phyloP scores from a whole-genome alignment of 2,329 filamentous ascomycete species.

The Aureobasidium sp. region DNA sequence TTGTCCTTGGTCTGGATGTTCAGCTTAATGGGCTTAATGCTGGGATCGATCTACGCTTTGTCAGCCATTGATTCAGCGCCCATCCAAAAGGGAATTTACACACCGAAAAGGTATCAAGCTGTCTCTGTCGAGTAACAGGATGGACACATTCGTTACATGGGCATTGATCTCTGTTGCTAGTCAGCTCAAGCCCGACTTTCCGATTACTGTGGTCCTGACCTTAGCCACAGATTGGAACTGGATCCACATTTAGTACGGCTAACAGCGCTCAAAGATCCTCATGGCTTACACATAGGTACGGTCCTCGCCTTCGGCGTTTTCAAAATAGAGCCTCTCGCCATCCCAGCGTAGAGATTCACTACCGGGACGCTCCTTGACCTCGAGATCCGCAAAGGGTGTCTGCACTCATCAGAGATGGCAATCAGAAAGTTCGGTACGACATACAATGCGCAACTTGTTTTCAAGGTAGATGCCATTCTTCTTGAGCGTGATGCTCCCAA shows the following conservation, averaged over 20 bases:
- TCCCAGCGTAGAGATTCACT: conserved; percentile 13
- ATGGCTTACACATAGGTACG: conserved; percentile 3
- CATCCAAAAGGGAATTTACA: no score
- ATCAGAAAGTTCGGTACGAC: background rate
- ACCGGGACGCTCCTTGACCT: background rate
- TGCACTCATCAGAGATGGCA: background rate
- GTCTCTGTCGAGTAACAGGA: conserved; percentile 16
- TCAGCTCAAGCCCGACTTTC: background rate
- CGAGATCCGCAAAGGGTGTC: conserved; percentile 5
- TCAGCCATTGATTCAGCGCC: background rate
- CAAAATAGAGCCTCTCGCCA: conserved; percentile 5
- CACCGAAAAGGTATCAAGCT: conserved; percentile 15
- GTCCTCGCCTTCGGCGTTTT: background rate
- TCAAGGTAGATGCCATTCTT: background rate
- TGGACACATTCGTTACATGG: conserved; percentile 16
- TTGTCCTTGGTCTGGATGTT: background rate
- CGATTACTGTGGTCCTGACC: background rate
- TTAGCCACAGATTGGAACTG: conserved; percentile 13
- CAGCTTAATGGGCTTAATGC: background rate
- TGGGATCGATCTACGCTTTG: conserved; percentile 7
- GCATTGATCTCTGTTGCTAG: conserved; percentile 15
- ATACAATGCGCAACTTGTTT: conserved; percentile 1
- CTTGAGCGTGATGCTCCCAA: background rate
- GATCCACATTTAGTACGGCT: background rate
- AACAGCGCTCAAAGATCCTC: background rate